Conservation (phyloP, 2,329 filamentous ascomycete genomes). For the Endoconidiophora polonica region DNA sequence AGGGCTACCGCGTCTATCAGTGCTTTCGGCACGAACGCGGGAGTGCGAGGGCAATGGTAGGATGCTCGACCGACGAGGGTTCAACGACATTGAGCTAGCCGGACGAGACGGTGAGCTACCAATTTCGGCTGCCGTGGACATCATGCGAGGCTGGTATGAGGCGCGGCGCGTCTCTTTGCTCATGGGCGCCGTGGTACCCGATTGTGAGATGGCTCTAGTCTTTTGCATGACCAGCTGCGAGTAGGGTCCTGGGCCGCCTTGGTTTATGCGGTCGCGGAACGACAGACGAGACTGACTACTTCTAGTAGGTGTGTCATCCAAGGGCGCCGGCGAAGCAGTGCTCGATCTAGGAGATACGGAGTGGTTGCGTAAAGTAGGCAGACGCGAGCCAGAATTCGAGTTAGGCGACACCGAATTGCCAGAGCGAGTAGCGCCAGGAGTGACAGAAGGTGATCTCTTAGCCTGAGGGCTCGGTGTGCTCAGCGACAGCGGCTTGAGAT, state of each 20-base stretch:
- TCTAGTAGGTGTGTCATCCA: slow-evolving; percentile 30
- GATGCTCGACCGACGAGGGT: slow-evolving; percentile 33
- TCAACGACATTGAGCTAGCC: slow-evolving; percentile 37
- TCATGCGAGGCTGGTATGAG: slow-evolving; percentile 33
- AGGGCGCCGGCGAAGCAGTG: slow-evolving; percentile 30
- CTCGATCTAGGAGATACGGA: slow-evolving; percentile 24
- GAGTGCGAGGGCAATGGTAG: slow-evolving; percentile 30
- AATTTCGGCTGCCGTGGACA: neutral
- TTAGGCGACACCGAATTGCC: slow-evolving; percentile 26
- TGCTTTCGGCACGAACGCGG: slow-evolving; percentile 15
- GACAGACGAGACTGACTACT: slow-evolving; percentile 29
- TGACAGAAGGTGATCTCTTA: slow-evolving; percentile 26
- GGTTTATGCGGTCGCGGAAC: slow-evolving; percentile 34
- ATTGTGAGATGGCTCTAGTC: slow-evolving; percentile 29
- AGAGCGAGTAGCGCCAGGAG: slow-evolving; percentile 23
- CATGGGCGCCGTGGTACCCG: slow-evolving; percentile 15
- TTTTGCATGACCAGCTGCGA: slow-evolving; percentile 29
- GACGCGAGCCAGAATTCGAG: slow-evolving; percentile 24
- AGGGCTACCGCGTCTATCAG: slow-evolving; percentile 31
- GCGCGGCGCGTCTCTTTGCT: slow-evolving; percentile 28
- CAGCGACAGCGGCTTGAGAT: slow-evolving; percentile 45
- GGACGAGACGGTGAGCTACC: slow-evolving; percentile 23
- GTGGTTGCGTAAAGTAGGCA: slow-evolving; percentile 33
- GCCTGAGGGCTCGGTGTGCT: slow-evolving; percentile 43
- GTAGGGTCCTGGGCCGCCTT: slow-evolving; percentile 30